Evolutionary conservation across 1,284 basidiomycete species (phyloP).

Genomic region (Papiliotrema terrestris): DNA sequence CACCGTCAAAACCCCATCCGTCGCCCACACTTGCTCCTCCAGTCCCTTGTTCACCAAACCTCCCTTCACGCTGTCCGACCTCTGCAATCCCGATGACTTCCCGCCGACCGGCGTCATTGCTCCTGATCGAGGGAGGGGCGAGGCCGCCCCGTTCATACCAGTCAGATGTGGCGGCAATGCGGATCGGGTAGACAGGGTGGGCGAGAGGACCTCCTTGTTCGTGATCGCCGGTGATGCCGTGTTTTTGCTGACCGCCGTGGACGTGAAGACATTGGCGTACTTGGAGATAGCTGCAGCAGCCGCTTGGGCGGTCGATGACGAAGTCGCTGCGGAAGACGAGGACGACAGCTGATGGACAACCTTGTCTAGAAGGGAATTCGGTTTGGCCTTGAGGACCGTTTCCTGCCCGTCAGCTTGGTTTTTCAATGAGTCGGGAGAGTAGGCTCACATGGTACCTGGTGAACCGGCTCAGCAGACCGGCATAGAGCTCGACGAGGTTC

Average conservation of each 20-base stretch:
- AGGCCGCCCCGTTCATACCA: slow-evolving; percentile 2
- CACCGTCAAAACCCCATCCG: slow-evolving; percentile 74
- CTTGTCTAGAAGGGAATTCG: slow-evolving; percentile 79
- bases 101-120: slow-evolving; percentile 4
- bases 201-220: background rate
- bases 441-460: slow-evolving; percentile 80
- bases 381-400: slow-evolving; percentile 73
- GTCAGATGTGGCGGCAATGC: slow-evolving; percentile 6
- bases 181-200: slow-evolving; percentile 1
- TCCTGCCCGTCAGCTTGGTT: slow-evolving; percentile 52
- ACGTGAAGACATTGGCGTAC: slow-evolving; percentile 65
- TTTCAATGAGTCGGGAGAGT: background rate
- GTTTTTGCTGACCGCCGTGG: slow-evolving; percentile 13
- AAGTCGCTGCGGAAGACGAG: slow-evolving; percentile 59
- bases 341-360: slow-evolving; percentile 87
- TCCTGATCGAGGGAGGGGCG: slow-evolving; percentile 7
- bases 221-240: slow-evolving; percentile 1
- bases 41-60: slow-evolving; percentile 22
- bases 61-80: slow-evolving; percentile 17
- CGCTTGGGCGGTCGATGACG: slow-evolving; percentile 57
- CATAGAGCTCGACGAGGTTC: slow-evolving; percentile 79
- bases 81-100: slow-evolving; percentile 8
- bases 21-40: slow-evolving; percentile 69
- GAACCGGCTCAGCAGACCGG: slow-evolving; percentile 69
- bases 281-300: slow-evolving; percentile 60